Evolutionary conservation across 192 early-diverging fungal species (phyloP).

Genomic region (Umbelopsis ramanniana): DNA sequence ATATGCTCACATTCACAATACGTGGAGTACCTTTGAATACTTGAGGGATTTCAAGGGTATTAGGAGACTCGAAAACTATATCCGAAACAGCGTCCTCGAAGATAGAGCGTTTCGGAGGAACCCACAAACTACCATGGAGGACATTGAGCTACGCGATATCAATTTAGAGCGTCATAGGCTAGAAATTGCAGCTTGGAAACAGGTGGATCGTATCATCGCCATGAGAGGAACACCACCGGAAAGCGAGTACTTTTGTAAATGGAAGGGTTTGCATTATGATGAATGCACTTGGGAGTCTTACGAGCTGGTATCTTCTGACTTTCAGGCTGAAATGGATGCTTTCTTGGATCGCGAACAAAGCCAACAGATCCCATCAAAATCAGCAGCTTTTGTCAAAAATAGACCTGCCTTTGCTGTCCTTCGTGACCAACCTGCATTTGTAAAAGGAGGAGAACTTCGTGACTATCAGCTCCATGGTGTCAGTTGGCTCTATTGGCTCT

Average conservation of each 20-base stretch:
- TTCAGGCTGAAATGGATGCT: conserved; percentile 85
- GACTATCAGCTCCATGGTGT: conserved; percentile 96
- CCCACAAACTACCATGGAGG: conserved; percentile 77
- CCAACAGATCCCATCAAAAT: conserved; percentile 73
- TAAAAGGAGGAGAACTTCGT: conserved; percentile 85
- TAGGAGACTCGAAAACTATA: conserved; percentile 89
- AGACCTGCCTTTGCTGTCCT: conserved; percentile 83
- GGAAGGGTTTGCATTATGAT: conserved; percentile 87
- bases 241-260: conserved; percentile 92
- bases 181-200: conserved; percentile 80
- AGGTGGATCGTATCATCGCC: conserved; percentile 89
- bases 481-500: conserved; percentile 97
- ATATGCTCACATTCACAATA: conserved; percentile 87
- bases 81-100: conserved; percentile 64
- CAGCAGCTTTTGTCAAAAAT: conserved; percentile 50
- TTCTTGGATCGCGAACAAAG: conserved; percentile 82
- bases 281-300: conserved; percentile 90
- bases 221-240: conserved; percentile 56
- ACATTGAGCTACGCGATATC: conserved; percentile 89
- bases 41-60: conserved; percentile 81
- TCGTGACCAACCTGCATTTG: conserved; percentile 78
- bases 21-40: conserved; percentile 79
- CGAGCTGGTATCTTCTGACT: conserved; percentile 67
- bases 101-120: conserved; percentile 62
- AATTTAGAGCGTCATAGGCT: conserved; percentile 80